Conservation (phyloP, 2,329 filamentous ascomycete genomes). For the Colletotrichum musicola region DNA sequence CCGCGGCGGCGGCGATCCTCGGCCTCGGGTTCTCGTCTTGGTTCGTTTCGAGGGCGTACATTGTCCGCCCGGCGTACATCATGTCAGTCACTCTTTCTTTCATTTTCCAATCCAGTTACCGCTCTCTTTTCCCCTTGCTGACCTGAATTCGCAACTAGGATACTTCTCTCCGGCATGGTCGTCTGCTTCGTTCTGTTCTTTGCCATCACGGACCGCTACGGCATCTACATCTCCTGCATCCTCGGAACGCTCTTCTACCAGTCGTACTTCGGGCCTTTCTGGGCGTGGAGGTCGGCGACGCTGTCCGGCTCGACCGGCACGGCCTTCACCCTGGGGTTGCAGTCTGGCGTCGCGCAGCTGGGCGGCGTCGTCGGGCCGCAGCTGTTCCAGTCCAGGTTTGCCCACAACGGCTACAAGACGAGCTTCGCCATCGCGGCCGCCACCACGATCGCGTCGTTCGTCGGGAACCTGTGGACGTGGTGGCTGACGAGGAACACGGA, state of each 20-base stretch:
- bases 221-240: constrained; percentile 58
- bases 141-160: constrained; percentile 21
- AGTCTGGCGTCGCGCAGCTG: constrained; percentile 57
- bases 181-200: constrained; percentile 59
- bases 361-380: constrained; percentile 60
- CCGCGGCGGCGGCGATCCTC: constrained; percentile 54
- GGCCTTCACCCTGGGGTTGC: constrained; percentile 58
- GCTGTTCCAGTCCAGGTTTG: constrained; percentile 56
- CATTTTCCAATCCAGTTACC: neutral
- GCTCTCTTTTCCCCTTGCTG: neutral
- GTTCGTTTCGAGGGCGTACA: constrained; percentile 51
- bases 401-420: constrained; percentile 49
- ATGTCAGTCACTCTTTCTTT: constrained; percentile 42
- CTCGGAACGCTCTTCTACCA: constrained; percentile 59
- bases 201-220: constrained; percentile 51
- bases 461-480: constrained; percentile 44
- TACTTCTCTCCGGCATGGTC: constrained; percentile 55
- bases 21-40: constrained; percentile 55
- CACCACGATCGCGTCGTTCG: constrained; percentile 42
- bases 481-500: constrained; percentile 44
- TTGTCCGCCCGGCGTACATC: constrained; percentile 55
- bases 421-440: constrained; percentile 44
- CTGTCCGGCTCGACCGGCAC: constrained; percentile 57
- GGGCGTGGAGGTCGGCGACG: constrained; percentile 58
- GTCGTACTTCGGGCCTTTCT: constrained; percentile 59